These are phyloP conservation scores for Pythium insidiosum DNA, from an alignment of 352 stramenopile genomes.

Conservation along the genomic window DNA sequence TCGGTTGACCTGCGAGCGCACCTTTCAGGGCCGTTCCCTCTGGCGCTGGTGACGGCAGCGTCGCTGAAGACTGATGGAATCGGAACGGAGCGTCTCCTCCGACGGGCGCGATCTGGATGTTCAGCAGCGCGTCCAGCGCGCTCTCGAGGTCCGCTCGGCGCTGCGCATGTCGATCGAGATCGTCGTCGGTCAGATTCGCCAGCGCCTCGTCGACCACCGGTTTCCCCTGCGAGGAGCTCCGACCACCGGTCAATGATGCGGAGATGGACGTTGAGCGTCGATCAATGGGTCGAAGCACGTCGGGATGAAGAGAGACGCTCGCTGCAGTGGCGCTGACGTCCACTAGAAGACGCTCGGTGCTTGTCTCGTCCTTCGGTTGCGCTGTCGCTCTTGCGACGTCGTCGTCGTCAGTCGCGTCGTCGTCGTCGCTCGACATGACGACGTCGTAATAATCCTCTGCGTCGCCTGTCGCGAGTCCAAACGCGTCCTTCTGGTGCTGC, in stretches of 20 bases:
- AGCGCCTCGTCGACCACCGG: conserved; percentile 20
- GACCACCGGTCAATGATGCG: too few relatives aligned
- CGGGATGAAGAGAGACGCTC: conserved; percentile 6
- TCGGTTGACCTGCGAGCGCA: conserved; percentile 11
- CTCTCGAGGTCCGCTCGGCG: conserved; percentile 33
- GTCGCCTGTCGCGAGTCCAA: conserved; percentile 11
- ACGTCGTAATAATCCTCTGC: conserved; percentile 56
- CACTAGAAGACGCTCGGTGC: too few relatives aligned
- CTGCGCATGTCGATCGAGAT: conserved; percentile 25
- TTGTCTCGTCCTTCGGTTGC: too few relatives aligned
- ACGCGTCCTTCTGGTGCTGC: too few relatives aligned
- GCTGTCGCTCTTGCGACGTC: too few relatives aligned
- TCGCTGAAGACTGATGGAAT: conserved; percentile 9
- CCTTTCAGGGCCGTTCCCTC: background rate
- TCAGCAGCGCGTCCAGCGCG: conserved; percentile 27
- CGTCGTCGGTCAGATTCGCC: conserved; percentile 25
- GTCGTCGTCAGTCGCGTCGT: too few relatives aligned
- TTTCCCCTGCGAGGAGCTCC: background rate
- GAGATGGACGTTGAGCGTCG: background rate
- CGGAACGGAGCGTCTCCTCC: conserved; percentile 34
- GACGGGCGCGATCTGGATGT: background rate
- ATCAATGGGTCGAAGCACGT: background rate
- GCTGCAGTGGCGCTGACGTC: too few relatives aligned
- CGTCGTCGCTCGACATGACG: conserved; percentile 50
- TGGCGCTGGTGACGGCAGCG: conserved; percentile 10